Evolutionary conservation across 2,329 filamentous ascomycete genomes (phyloP), one percentile per base, ranked within the genome.

Genomic region (Colletotrichum spaethianum): DNA sequence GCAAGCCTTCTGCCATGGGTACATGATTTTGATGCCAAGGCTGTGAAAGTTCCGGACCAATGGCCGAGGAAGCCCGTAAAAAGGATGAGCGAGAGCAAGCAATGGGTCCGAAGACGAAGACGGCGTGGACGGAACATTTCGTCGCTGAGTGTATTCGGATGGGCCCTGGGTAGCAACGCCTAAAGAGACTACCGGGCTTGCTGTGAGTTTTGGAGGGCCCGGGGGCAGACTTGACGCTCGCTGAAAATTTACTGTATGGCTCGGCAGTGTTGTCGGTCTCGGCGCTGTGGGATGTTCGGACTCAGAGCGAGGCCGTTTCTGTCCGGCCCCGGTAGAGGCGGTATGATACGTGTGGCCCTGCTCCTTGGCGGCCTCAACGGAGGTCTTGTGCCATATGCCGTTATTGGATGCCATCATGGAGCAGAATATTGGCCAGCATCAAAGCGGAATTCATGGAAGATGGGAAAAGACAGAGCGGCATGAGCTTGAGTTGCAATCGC

Each of bases 1-100:
- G 77, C 93, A 95, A 69, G 91, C 90, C 62, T 92, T 92, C 80
- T 95, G 93, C 93, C 93, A 95, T 2, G 92, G 91, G 76, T 95
- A 95, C 71, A 95, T 95, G 74, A 87, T 88, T 50, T 85, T 88
- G 67, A 95, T 92, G n/a, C 93, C 93, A 48, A 93, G 83, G 0
- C 84, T 82, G 59, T 85, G 86, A 77, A 95, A 88, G 76, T 94
- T 95, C 23, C 85, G 81, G 3, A 93, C 88, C 48, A 95, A 82
- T 31, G 84, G 80, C 0, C 81, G 75, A 3, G 92, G 90, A 18
- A 95, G 83, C 11, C 84, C 88, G 82, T 94, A 95, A 48, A 82
- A 83, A 1, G 87, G 83, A 79, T 94, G 89, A 5, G 86, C 86
- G 38, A 95, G 84, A 18, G 87, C 89, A 23, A 94, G 84, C 67